Evolutionary conservation across 257 asterid species (phyloP).

Genomic region (Voacanga thouarsii): DNA sequence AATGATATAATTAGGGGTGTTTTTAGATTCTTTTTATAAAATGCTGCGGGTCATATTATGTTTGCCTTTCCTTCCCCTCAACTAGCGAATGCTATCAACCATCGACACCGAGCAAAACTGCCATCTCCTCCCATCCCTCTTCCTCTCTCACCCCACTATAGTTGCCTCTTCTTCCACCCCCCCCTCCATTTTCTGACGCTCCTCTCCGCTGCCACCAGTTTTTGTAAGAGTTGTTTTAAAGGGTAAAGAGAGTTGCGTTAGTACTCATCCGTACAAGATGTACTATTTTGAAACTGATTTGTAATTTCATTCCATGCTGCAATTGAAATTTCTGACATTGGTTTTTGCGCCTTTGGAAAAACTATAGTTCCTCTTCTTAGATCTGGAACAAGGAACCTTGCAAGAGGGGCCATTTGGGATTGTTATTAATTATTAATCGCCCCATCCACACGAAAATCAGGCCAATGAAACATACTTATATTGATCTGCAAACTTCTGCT

Average conservation of each 20-base stretch:
- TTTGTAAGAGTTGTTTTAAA: not conserved
- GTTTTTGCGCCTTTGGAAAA: conserved; percentile 77
- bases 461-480: conserved; percentile 71
- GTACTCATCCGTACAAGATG: not conserved
- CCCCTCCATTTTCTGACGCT: too few species aligned
- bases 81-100: too few species aligned
- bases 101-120: too few species aligned
- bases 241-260: not conserved
- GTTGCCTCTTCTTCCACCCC: too few species aligned
- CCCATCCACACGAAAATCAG: conserved; percentile 77
- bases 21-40: too few species aligned
- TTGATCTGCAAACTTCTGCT: conserved; percentile 68
- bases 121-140: too few species aligned
- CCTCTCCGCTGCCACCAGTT: too few species aligned
- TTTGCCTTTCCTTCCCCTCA: too few species aligned
- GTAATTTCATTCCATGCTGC: conserved; percentile 46
- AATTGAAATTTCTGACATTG: conserved; percentile 42
- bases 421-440: conserved; percentile 73
- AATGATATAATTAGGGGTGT: too few species aligned
- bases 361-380: conserved; percentile 83
- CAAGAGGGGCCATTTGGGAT: conserved; percentile 91
- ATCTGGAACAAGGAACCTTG: conserved; percentile 78
- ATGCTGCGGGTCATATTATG: too few species aligned
- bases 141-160: too few species aligned
- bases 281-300: conserved; percentile 3